phyloP scores from a whole-genome alignment of 129 eudicot genomes.

The Flaveria bidentis region DNA sequence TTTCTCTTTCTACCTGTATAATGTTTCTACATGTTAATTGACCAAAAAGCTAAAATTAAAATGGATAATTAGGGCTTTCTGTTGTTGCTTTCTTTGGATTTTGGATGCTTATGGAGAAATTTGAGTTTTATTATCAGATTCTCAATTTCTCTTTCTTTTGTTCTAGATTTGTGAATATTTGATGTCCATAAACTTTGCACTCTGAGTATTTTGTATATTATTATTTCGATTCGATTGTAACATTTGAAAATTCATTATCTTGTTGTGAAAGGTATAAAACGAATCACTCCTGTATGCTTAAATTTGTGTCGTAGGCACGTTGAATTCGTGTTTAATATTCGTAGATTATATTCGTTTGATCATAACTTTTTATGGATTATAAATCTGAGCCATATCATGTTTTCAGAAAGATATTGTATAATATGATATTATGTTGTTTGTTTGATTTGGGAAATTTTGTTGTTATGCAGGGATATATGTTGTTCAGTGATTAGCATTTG shows the following conservation, averaged over 20 bases:
- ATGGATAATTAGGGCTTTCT: constrained; percentile 34
- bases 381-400: too few species aligned
- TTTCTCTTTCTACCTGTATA: constrained; percentile 5
- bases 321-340: constrained; percentile 14
- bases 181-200: not conserved
- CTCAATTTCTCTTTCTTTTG: not conserved
- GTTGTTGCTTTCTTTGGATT: constrained; percentile 8
- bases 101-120: constrained; percentile 20
- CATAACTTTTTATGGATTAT: not conserved
- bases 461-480: constrained; percentile 40
- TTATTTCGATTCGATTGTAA: not conserved
- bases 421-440: not conserved
- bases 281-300: not conserved
- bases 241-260: constrained; percentile 14
- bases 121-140: constrained; percentile 21
- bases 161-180: constrained; percentile 5
- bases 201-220: not conserved
- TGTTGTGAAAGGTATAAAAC: constrained; percentile 7
- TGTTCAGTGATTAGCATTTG: constrained; percentile 5
- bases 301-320: constrained; percentile 18
- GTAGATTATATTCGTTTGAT: not conserved
- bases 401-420: not conserved
- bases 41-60: not conserved
- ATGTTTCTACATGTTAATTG: too few species aligned
- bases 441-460: constrained; percentile 7